Evolutionary conservation across 2,329 filamentous ascomycete genomes (phyloP).

Genomic region (Ophioceras dolichostomum): DNA sequence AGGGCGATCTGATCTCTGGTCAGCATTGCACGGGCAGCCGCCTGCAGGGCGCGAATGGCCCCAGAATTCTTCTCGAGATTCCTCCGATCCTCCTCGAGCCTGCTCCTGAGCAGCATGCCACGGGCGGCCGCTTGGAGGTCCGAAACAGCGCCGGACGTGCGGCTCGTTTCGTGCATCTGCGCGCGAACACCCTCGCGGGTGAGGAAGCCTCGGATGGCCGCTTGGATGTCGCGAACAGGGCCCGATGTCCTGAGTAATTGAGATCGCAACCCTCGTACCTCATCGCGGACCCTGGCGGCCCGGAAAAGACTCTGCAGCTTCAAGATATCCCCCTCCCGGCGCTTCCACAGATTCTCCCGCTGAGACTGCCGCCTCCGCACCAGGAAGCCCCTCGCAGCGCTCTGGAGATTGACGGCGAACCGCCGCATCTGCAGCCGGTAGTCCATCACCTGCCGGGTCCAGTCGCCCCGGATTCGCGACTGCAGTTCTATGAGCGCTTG

Average conservation of each 20-base stretch:
- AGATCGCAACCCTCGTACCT: conserved; percentile 42
- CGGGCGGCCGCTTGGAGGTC: conserved; percentile 55
- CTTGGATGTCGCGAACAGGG: conserved; percentile 53
- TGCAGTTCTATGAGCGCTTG: conserved; percentile 70
- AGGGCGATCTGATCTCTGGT: conserved; percentile 39
- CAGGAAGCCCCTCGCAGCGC: conserved; percentile 62
- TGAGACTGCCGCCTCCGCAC: conserved; percentile 50
- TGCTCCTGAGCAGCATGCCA: conserved; percentile 50
- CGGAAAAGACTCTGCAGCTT: conserved; percentile 73
- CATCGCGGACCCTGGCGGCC: conserved; percentile 49
- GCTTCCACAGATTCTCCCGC: conserved; percentile 56
- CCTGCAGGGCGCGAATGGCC: conserved; percentile 47
- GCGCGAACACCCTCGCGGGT: conserved; percentile 42
- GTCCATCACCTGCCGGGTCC: conserved; percentile 67
- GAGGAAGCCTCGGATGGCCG: conserved; percentile 54
- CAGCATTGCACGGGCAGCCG: conserved; percentile 50
- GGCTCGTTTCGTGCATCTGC: conserved; percentile 43
- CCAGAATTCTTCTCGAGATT: conserved; percentile 36
- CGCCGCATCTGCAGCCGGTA: conserved; percentile 74
- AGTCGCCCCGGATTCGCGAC: conserved; percentile 76
- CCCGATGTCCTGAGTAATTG: conserved; percentile 51
- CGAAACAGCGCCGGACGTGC: conserved; percentile 37
- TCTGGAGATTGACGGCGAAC: conserved; percentile 73
- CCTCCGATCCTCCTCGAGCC: conserved; percentile 39
- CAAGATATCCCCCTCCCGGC: conserved; percentile 58